These are phyloP conservation scores for Tubosaeta sp. DNA, from an alignment of 768 basidiomycete genomes.

Conservation along the genomic window DNA sequence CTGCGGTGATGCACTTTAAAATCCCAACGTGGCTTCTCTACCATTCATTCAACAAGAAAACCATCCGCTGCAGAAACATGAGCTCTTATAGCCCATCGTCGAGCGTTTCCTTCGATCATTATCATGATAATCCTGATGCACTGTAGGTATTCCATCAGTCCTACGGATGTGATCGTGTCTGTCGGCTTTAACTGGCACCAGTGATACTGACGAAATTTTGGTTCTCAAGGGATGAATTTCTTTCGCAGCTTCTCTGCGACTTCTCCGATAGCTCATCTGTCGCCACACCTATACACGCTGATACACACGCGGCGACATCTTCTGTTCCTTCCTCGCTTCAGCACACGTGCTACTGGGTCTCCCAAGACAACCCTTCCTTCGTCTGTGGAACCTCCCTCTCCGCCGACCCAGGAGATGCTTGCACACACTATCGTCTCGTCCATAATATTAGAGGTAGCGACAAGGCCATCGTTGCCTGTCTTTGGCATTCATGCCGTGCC, in stretches of 20 bases:
- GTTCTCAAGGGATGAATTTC: conserved; percentile 13
- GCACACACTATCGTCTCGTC: conserved; percentile 12
- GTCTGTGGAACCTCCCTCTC: conserved; percentile 9
- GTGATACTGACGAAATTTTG: conserved; percentile 4
- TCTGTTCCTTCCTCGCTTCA: not conserved
- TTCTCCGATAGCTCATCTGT: not conserved
- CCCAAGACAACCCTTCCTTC: not conserved
- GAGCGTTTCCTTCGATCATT: not conserved
- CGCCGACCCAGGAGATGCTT: conserved; percentile 2
- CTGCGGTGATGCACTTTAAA: conserved; percentile 3
- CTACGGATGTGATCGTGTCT: not conserved
- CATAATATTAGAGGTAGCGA: conserved; percentile 19
- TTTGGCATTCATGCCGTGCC: conserved; percentile 11
- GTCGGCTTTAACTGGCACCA: not conserved
- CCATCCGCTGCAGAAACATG: not conserved
- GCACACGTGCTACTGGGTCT: conserved; percentile 12
- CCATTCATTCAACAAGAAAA: not conserved
- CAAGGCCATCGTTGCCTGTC: conserved; percentile 6
- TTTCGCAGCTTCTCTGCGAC: conserved; percentile 6
- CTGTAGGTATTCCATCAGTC: conserved; percentile 9
- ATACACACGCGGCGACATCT: not conserved
- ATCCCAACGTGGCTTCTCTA: too few species aligned
- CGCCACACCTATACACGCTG: not conserved
- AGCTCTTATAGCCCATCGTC: not conserved
- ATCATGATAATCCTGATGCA: conserved; percentile 1